Evolutionary conservation across 768 basidiomycete genomes (phyloP), one percentile per base, ranked within the genome.

Genomic region (Lyophyllum semitale): DNA sequence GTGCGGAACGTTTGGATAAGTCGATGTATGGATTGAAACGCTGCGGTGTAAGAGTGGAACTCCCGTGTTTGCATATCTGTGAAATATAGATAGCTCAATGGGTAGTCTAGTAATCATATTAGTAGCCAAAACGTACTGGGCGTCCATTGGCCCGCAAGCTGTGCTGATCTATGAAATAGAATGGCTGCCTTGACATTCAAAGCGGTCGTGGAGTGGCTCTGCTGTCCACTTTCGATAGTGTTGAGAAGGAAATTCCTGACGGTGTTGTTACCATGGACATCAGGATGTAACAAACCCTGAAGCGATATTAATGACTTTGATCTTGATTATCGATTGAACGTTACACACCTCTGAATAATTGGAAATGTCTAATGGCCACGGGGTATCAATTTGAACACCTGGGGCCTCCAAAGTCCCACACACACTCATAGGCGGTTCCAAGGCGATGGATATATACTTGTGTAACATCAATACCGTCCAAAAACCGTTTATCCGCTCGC

Each of bases 401-500:
- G 75, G 73, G 4, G 79, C 74, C 58, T 84, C 84, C 53, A 82
- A 74, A 17, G 76, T 71, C 46, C 84, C 80, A 54, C 78, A 81
- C 18, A 88, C 77, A n/a, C 73, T 77, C 18, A 77, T 66, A 0
- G 84, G 75, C 1, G 77, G 73, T 53, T 84, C 83, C 35, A 84
- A 72, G 6, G 79, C 76, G 15, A 85, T 76, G 1, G 80, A 72
- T 59, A 84, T 77, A 61, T 77, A 77, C 50, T 84, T 81, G 68
- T 87, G 85, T 51, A 87, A 73, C 45, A 74, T 70, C 57, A 83
- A 79, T 7, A 82, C 83, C 0, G 80, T 71, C 87, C 87, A 88
- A 65, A 88, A 88, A 0, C 77, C 83, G 51, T 83, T 83, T 54
- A 88, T 85, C 29, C 84, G 76, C 62, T 88, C 86, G 18, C 81